Conservation (phyloP, 2,329 filamentous ascomycete genomes). For the Arthrobotrys entomopaga region DNA sequence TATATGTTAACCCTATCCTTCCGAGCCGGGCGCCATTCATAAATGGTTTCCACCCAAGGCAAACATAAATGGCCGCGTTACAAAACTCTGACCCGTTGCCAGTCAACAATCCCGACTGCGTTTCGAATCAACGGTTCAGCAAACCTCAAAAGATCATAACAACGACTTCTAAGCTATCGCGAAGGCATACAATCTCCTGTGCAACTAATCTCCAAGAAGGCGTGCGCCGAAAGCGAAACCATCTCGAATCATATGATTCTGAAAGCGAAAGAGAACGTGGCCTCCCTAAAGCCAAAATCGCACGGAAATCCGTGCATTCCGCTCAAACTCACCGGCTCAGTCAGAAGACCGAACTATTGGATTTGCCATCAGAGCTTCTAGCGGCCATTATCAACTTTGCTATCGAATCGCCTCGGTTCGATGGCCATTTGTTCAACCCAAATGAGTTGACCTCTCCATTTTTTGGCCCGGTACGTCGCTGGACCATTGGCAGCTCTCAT, state of each 20-base stretch:
- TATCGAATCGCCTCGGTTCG: conserved; percentile 31
- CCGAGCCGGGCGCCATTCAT: background rate
- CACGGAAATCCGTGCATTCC: conserved; percentile 11
- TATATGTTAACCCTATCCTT: background rate
- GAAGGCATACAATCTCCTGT: conserved; percentile 31
- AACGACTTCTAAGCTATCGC: conserved; percentile 6
- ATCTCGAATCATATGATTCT: conserved; percentile 26
- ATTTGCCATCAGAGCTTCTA: conserved; percentile 33
- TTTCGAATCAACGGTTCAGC: background rate
- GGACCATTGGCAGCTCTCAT: conserved; percentile 22
- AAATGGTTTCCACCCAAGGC: background rate
- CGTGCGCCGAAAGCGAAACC: conserved; percentile 21
- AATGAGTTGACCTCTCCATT: conserved; percentile 14
- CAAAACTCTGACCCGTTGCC: background rate
- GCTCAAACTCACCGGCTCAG: conserved; percentile 4
- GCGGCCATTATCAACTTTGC: conserved; percentile 32
- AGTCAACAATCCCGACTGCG: conserved; percentile 7
- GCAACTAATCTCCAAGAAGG: background rate
- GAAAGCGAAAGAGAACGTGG: conserved; percentile 19
- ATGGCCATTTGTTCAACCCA: conserved; percentile 13
- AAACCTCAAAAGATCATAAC: conserved; percentile 17
- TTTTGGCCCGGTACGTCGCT: conserved; percentile 18
- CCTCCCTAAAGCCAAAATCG: conserved; percentile 18
- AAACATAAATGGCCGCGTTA: too few species aligned
- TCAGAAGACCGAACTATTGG: conserved; percentile 27